A percentile compares a stretch with the other conserved stretches of the same genome.
phyloP scores from a whole-genome alignment of 2,329 filamentous ascomycete species.

The Metarhizium guizhouense region DNA sequence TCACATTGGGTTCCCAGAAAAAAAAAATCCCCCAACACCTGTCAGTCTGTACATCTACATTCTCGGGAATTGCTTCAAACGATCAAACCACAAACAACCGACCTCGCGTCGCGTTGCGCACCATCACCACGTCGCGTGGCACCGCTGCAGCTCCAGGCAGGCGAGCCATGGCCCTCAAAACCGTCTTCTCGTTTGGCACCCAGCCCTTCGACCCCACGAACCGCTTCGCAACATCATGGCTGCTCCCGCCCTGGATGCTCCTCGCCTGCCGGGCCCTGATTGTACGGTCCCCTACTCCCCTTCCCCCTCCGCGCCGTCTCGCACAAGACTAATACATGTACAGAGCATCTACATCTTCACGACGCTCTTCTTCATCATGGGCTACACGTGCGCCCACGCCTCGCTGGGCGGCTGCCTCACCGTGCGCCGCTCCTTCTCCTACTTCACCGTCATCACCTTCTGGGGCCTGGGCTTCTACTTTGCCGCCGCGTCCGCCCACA shows the following conservation, averaged over 20 bases:
- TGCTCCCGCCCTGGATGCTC: constrained; percentile 57
- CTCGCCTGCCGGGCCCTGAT: constrained; percentile 47
- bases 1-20: no score
- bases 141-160: background rate
- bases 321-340: no score
- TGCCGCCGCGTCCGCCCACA: constrained; percentile 58
- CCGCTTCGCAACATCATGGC: constrained; percentile 74
- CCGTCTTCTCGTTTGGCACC: constrained; percentile 30
- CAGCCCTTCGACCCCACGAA: constrained; percentile 46
- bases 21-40: no score
- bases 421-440: constrained; percentile 58
- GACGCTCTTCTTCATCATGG: constrained; percentile 61
- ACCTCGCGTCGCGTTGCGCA: no score
- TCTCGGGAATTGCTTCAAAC: no score
- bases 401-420: constrained; percentile 30
- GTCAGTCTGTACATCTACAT: no score
- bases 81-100: no score
- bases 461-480: constrained; percentile 80
- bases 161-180: background rate
- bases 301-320: no score
- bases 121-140: no score
- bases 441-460: constrained; percentile 74
- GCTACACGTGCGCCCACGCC: constrained; percentile 49
- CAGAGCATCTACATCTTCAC: constrained; percentile 60
- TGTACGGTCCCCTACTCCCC: constrained; percentile 27